A percentile compares a stretch with the other conserved stretches of the same genome.
These are phyloP conservation scores for Hebeloma cylindrosporum DNA, from an alignment of 768 basidiomycete genomes.

Conservation along the genomic window DNA sequence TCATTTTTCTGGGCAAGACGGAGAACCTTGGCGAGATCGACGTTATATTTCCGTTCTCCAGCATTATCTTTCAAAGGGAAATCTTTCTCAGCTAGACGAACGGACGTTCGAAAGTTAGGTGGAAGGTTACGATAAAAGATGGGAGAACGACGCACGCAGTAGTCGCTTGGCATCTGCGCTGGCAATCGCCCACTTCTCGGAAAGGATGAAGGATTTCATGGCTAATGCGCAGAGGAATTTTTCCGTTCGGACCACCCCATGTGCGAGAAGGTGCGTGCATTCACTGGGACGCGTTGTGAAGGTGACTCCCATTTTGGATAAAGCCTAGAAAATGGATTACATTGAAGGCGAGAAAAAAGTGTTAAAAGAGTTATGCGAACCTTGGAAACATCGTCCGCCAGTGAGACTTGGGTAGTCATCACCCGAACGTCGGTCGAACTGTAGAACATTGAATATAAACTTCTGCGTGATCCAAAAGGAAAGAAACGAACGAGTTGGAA, in stretches of 20 bases:
- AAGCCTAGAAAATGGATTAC: slow-evolving; percentile 37
- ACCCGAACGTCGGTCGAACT: slow-evolving; percentile 25
- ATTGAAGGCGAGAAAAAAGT: not conserved
- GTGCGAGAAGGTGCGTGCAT: slow-evolving; percentile 79
- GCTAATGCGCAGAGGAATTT: slow-evolving; percentile 84
- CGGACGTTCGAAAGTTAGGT: not conserved
- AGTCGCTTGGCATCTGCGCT: slow-evolving; percentile 57
- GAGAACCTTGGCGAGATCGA: slow-evolving; percentile 64
- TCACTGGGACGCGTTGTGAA: slow-evolving; percentile 59
- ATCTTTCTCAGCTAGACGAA: slow-evolving; percentile 54
- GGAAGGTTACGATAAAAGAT: not conserved
- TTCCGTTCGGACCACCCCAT: slow-evolving; percentile 74
- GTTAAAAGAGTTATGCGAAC: slow-evolving; percentile 43
- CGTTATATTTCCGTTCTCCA: slow-evolving; percentile 65
- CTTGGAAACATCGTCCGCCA: slow-evolving; percentile 59
- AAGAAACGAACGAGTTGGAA: too few species aligned
- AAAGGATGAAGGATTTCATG: slow-evolving; percentile 58
- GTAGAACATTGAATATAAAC: not conserved
- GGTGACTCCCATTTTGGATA: slow-evolving; percentile 67
- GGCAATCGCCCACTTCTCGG: slow-evolving; percentile 64
- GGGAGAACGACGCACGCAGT: slow-evolving; percentile 51
- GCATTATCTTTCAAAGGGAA: slow-evolving; percentile 60
- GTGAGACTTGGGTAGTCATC: slow-evolving; percentile 65
- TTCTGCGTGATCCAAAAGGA: not conserved
- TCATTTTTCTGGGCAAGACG: slow-evolving; percentile 50